phyloP scores from a whole-genome alignment of 1,139 yeast genomes.

The Zygoascus hellenicus region DNA sequence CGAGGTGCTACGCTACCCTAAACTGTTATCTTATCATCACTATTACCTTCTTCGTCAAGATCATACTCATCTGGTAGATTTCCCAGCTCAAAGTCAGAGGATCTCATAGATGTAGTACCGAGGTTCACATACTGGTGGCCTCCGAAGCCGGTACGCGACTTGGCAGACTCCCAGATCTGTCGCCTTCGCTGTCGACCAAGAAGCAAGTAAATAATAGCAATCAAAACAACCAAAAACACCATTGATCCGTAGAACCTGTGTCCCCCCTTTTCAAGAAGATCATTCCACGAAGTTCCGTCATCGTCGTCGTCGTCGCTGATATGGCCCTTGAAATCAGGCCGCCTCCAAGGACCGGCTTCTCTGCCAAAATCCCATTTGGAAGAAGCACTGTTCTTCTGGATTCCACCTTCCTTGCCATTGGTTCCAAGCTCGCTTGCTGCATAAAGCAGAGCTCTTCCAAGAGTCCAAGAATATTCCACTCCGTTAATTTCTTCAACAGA shows the following conservation, averaged over 20 bases:
- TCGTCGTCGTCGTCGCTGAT: constrained; percentile 23
- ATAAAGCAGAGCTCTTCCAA: constrained; percentile 72
- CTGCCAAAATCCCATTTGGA: constrained; percentile 29
- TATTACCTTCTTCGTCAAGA: constrained; percentile 13
- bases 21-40: not conserved
- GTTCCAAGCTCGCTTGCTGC: constrained; percentile 43
- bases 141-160: constrained; percentile 17
- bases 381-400: constrained; percentile 44
- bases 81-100: constrained; percentile 23
- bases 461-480: constrained; percentile 72
- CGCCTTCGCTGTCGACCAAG: constrained; percentile 40
- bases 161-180: constrained; percentile 26
- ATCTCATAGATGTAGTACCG: constrained; percentile 3
- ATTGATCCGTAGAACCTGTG: constrained; percentile 54
- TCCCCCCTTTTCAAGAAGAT: constrained; percentile 34
- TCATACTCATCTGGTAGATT: constrained; percentile 17
- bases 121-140: constrained; percentile 13
- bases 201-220: constrained; percentile 44
- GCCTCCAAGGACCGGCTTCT: constrained; percentile 15
- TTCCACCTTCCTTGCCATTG: constrained; percentile 46
- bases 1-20: no score
- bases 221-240: constrained; percentile 41
- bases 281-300: constrained; percentile 32
- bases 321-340: constrained; percentile 15
- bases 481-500: constrained; percentile 61